Percentiles rank a stretch among this genome's conserved stretches.
phyloP scores from a whole-genome alignment of 768 basidiomycete genomes.

The Serendipita sp. region DNA sequence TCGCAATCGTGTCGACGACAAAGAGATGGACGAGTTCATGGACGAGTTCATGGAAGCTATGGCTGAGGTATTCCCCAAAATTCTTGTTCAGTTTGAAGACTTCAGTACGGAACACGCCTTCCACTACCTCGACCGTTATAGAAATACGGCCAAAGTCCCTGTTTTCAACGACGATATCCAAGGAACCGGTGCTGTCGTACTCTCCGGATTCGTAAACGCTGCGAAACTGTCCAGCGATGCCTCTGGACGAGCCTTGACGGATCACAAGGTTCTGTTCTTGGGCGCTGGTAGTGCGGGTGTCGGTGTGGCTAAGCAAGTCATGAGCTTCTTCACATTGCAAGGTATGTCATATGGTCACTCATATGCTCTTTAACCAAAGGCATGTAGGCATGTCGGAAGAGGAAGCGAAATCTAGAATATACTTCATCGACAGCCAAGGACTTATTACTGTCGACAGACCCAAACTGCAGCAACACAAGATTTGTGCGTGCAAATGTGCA shows the following conservation, averaged over 20 bases:
- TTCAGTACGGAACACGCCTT: constrained; percentile 60
- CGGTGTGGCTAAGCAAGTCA: constrained; percentile 76
- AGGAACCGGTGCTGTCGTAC: constrained; percentile 80
- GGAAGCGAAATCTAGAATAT: constrained; percentile 63
- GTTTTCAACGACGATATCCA: constrained; percentile 88
- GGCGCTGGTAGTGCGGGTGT: constrained; percentile 88
- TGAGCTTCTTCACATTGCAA: constrained; percentile 75
- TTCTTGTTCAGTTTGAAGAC: constrained; percentile 75
- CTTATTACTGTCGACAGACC: constrained; percentile 65
- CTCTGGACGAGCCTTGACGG: constrained; percentile 46
- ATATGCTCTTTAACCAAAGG: no score
- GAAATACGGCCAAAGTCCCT: constrained; percentile 41
- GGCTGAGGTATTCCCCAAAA: constrained; percentile 52
- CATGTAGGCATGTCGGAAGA: constrained; percentile 34
- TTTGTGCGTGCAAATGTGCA: constrained; percentile 30
- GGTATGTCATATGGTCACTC: constrained; percentile 21
- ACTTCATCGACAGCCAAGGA: constrained; percentile 75
- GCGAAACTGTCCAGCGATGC: constrained; percentile 58
- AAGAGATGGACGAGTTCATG: constrained; percentile 67
- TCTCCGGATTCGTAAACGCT: constrained; percentile 80
- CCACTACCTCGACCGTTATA: constrained; percentile 61
- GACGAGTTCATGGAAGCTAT: constrained; percentile 87
- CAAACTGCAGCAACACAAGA: constrained; percentile 60
- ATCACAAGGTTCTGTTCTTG: constrained; percentile 80
- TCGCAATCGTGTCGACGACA: constrained; percentile 44